Conservation (phyloP, 768 basidiomycete species). For the Rossbeevera mucosa region DNA sequence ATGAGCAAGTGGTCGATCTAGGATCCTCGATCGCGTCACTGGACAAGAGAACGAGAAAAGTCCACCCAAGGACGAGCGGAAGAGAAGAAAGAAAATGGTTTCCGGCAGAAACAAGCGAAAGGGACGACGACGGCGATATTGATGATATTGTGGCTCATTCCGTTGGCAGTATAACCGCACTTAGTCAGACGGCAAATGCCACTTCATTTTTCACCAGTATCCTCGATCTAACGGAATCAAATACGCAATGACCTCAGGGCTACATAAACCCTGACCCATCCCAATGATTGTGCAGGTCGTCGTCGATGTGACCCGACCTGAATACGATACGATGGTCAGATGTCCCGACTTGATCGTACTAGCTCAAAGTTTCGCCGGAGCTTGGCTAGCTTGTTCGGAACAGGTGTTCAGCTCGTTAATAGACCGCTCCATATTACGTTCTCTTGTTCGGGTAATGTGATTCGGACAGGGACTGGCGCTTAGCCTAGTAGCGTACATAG, state of each 20-base stretch:
- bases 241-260: background rate
- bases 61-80: constrained; percentile 2
- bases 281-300: background rate
- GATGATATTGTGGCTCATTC: constrained; percentile 6
- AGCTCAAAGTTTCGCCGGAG: background rate
- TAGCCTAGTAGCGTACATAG: no score
- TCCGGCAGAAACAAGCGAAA: constrained; percentile 16
- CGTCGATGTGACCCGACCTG: no score
- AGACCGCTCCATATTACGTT: background rate
- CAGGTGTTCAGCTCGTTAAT: background rate
- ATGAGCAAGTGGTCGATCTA: constrained; percentile 17
- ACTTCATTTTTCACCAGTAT: constrained; percentile 16
- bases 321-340: no score
- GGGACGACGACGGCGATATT: background rate
- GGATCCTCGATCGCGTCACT: constrained; percentile 19
- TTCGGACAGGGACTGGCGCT: background rate
- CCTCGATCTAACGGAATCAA: background rate
- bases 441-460: background rate
- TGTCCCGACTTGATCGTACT: background rate
- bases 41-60: constrained; percentile 2
- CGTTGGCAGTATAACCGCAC: constrained; percentile 14
- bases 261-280: background rate
- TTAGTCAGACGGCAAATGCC: constrained; percentile 32
- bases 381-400: background rate
- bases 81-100: constrained; percentile 16